A percentile compares a stretch with the other conserved stretches of the same genome.
These are phyloP conservation scores for Penicillium sp. DNA, from an alignment of 2,329 filamentous ascomycete genomes.

Conservation along the genomic window DNA sequence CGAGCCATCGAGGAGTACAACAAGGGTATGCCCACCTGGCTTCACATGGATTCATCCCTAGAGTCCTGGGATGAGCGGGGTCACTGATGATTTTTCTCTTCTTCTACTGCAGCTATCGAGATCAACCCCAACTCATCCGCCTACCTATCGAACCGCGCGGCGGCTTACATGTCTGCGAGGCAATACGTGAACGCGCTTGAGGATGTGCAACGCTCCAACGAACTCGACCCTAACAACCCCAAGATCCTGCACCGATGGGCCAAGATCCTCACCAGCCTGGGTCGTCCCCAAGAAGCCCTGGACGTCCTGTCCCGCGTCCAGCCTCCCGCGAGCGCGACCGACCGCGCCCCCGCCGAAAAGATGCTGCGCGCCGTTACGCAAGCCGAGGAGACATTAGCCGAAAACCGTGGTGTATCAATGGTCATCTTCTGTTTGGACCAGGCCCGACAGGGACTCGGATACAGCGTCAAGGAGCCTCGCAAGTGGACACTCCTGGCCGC, in stretches of 20 bases:
- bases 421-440: conserved; percentile 87
- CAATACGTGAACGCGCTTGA: conserved; percentile 78
- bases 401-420: conserved; percentile 84
- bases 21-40: conserved; percentile 66
- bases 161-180: conserved; percentile 86
- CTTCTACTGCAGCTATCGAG: conserved; percentile 69
- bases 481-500: conserved; percentile 94
- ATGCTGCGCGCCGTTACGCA: conserved; percentile 82
- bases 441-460: conserved; percentile 77
- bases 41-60: not conserved
- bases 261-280: conserved; percentile 84
- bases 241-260: conserved; percentile 89
- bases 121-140: conserved; percentile 82
- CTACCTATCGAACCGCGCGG: conserved; percentile 92
- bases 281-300: conserved; percentile 83
- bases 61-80: conserved; percentile 1
- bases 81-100: conserved; percentile 14
- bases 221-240: conserved; percentile 79
- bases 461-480: conserved; percentile 75
- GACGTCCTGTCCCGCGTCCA: conserved; percentile 78
- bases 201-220: conserved; percentile 79
- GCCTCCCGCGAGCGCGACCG: conserved; percentile 78
- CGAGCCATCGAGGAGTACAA: conserved; percentile 91
- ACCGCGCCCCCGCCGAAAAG: conserved; percentile 76
- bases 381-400: conserved; percentile 73